Percentiles rank a stretch among this genome's conserved stretches.
phyloP scores from a whole-genome alignment of 768 basidiomycete genomes.

The Baorangia bicolor region DNA sequence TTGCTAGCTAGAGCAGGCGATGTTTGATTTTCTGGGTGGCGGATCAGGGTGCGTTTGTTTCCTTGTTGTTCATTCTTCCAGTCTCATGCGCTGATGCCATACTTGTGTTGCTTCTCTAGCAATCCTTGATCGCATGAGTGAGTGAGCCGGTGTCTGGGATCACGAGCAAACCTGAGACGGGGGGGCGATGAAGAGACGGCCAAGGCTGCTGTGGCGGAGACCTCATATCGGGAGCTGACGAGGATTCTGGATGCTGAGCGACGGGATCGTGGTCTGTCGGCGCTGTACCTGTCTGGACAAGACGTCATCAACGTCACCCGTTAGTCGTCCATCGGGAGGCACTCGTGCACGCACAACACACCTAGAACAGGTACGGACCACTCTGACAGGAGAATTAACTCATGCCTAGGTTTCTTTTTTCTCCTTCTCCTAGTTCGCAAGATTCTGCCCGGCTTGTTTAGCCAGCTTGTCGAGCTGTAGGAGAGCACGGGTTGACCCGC shows the following conservation, averaged over 20 bases:
- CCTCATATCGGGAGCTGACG: slow-evolving; percentile 78
- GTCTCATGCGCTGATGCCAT: not conserved
- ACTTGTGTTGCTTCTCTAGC: too few species aligned
- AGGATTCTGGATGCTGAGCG: slow-evolving; percentile 87
- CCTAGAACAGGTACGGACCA: slow-evolving; percentile 70
- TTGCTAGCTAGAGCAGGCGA: slow-evolving; percentile 92
- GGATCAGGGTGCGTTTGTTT: slow-evolving; percentile 93
- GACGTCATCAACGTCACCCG: slow-evolving; percentile 88
- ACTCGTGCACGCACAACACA: slow-evolving; percentile 89
- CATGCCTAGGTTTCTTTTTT: slow-evolving; percentile 11
- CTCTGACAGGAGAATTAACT: not conserved
- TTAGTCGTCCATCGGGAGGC: slow-evolving; percentile 94
- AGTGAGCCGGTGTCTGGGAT: slow-evolving; percentile 96
- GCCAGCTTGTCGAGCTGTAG: slow-evolving; percentile 74
- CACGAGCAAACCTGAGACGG: slow-evolving; percentile 75
- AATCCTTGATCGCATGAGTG: too few species aligned
- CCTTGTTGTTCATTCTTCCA: not conserved
- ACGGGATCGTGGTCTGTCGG: slow-evolving; percentile 86
- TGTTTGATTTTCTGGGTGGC: slow-evolving; percentile 95
- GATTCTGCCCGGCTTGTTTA: slow-evolving; percentile 80
- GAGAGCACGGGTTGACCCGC: slow-evolving; percentile 79
- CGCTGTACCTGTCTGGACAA: slow-evolving; percentile 90
- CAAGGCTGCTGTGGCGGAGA: slow-evolving; percentile 67
- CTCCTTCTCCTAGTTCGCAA: slow-evolving; percentile 61
- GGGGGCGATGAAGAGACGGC: slow-evolving; percentile 67